Percentiles rank a stretch among this genome's conserved stretches.
Evolutionary conservation across 768 basidiomycete species (phyloP).

Genomic region (Coprinopsis strossmayeri): DNA sequence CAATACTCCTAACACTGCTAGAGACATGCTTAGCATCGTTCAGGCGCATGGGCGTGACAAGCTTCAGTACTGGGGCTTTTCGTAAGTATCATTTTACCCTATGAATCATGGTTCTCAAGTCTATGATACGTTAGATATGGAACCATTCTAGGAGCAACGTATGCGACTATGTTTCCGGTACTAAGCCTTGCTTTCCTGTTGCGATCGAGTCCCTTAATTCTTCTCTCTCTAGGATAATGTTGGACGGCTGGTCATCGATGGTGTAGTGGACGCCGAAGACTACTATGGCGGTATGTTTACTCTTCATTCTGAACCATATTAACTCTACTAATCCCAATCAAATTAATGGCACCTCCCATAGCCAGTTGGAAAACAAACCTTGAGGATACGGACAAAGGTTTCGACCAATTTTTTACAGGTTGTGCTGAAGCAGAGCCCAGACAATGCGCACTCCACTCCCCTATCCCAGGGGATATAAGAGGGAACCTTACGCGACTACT

Average conservation of each 20-base stretch:
- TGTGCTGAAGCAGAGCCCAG: slow-evolving; percentile 31
- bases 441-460: slow-evolving; percentile 32
- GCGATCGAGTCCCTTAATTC: neutral
- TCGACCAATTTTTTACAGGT: slow-evolving; percentile 27
- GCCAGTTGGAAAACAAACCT: slow-evolving; percentile 30
- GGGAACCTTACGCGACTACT: slow-evolving; percentile 29
- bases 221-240: slow-evolving; percentile 26
- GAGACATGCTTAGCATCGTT: slow-evolving; percentile 30
- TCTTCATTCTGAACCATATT: too few relatives aligned
- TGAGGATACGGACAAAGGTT: slow-evolving; percentile 28
- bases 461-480: slow-evolving; percentile 24
- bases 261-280: slow-evolving; percentile 33
- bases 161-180: slow-evolving; percentile 20
- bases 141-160: slow-evolving; percentile 17
- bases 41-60: slow-evolving; percentile 25
- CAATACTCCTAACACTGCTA: slow-evolving; percentile 29
- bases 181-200: neutral
- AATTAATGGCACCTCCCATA: too few relatives aligned
- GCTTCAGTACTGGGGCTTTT: slow-evolving; percentile 29
- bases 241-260: slow-evolving; percentile 32
- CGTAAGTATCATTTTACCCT: slow-evolving; percentile 19
- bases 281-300: slow-evolving; percentile 28
- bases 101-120: too few relatives aligned
- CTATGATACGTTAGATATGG: slow-evolving; percentile 12
- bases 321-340: too few relatives aligned